Evolutionary conservation across 1,284 basidiomycete genomes (phyloP).

Genomic region (Sparassis latifolia): DNA sequence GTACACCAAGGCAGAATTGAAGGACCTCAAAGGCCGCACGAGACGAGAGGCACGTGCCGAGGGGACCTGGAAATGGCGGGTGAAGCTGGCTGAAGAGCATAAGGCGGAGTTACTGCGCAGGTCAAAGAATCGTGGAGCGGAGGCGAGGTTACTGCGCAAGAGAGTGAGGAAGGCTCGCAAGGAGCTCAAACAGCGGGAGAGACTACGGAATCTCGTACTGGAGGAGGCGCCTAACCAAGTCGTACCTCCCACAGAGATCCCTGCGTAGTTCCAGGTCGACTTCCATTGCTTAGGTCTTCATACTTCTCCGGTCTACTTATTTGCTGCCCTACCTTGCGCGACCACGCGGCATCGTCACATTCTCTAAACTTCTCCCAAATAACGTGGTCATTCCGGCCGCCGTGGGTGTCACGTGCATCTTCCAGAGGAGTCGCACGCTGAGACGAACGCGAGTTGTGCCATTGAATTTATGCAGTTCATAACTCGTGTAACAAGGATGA

Average conservation of each 20-base stretch:
- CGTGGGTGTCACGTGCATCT: no score
- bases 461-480: no score
- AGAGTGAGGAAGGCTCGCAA: slow-evolving; percentile 53
- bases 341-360: no score
- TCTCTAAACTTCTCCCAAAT: no score
- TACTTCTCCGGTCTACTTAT: no score
- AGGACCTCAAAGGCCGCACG: slow-evolving; percentile 48
- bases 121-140: slow-evolving; percentile 31
- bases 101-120: slow-evolving; percentile 49
- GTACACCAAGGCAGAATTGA: slow-evolving; percentile 48
- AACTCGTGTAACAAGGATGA: no score
- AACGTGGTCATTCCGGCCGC: no score
- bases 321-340: no score
- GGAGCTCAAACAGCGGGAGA: slow-evolving; percentile 49
- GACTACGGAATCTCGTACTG: slow-evolving; percentile 56
- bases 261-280: background rate
- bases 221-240: slow-evolving; percentile 61
- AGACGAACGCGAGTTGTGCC: no score
- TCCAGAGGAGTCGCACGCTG: no score
- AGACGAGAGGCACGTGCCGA: slow-evolving; percentile 58
- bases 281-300: background rate
- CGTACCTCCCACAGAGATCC: slow-evolving; percentile 34
- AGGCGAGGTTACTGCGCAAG: slow-evolving; percentile 29
- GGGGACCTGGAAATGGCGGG: slow-evolving; percentile 66
- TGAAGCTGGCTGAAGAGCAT: slow-evolving; percentile 48